phyloP scores from a whole-genome alignment of 2,329 filamentous ascomycete genomes.

The Penicillium sp. region DNA sequence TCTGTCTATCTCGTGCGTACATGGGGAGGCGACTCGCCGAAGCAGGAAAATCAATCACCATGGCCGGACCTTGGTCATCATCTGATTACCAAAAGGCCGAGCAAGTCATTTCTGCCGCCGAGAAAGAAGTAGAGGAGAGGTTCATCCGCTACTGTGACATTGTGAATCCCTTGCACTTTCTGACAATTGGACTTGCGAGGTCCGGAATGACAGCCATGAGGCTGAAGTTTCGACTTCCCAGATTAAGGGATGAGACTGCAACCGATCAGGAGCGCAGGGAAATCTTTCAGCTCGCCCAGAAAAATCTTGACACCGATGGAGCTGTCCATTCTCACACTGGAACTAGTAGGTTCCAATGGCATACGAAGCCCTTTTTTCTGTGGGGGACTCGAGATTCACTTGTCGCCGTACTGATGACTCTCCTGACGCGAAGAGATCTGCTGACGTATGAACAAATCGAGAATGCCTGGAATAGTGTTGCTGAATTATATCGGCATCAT shows the following conservation, averaged over 20 bases:
- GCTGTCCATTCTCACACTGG: slow-evolving; percentile 22
- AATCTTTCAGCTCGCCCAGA: slow-evolving; percentile 30
- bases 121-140: slow-evolving; percentile 28
- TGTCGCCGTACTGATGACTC: slow-evolving; percentile 26
- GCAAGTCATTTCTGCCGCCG: slow-evolving; percentile 18
- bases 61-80: slow-evolving; percentile 2
- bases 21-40: slow-evolving; percentile 5
- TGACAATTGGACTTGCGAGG: slow-evolving; percentile 41
- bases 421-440: slow-evolving; percentile 17
- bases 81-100: slow-evolving; percentile 3
- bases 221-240: slow-evolving; percentile 17
- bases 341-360: slow-evolving; percentile 27
- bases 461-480: slow-evolving; percentile 6
- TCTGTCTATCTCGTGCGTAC: slow-evolving; percentile 19
- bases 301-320: slow-evolving; percentile 34
- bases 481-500: slow-evolving; percentile 8
- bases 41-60: slow-evolving; percentile 2
- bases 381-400: slow-evolving; percentile 32
- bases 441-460: slow-evolving; percentile 9
- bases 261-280: slow-evolving; percentile 15
- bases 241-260: slow-evolving; percentile 21
- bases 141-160: slow-evolving; percentile 32
- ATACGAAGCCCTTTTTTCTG: slow-evolving; percentile 30
- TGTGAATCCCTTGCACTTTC: slow-evolving; percentile 35
- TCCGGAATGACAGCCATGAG: slow-evolving; percentile 40